Base-by-base conservation (phyloP, 2,329 filamentous ascomycete species). In the Dothistroma septosporum region DNA sequence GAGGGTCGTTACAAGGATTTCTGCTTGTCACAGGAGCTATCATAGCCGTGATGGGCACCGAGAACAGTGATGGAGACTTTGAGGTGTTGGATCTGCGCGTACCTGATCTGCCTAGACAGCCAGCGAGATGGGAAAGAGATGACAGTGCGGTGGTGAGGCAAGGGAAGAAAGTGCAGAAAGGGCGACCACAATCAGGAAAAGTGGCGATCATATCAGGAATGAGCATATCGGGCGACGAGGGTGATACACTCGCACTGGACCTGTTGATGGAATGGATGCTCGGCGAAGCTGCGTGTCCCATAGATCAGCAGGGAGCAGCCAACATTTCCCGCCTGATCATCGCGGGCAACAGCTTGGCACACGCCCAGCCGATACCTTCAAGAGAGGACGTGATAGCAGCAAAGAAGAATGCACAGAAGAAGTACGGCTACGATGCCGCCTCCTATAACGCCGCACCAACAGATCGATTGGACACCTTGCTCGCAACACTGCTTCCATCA, bases 401-500 rank as follows among this genome's bases (percentile, higher is more conserved):
- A 72, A 81, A 61, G 73, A 81, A 72, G 67, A 50, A 77, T 82
- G 68, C 85, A 78, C 1, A 76, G 55, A 96, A 91, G 75, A 96
- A 95, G 73, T 97, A 97, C 76, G 93, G 94, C 62, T 97, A 97
- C 78, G 94, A 99, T 75, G 86, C 90, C 60, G 87, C 88, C 58
- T 77, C 89, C 0, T 99, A 97, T 80, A 96, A 99, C 72, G 82
- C 93, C 1, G 81, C 89, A 1, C 94, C 94, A 0, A 92, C 91
- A 2, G 86, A 89, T 59, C 87, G 90, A 52, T 83, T 99, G 35
- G 94, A 99, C 77, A 82, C 84, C 6, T 94, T 96, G 74, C 83
- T 99, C 35, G 81, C 88, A 1, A 83, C 88, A 52, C 80, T 99
- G 12, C 84, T 99, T 2, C 92, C 92, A 1, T 89, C 88, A 16